Evolutionary conservation across 345 rosid species (phyloP).

Genomic region (Iberis pinnata): DNA sequence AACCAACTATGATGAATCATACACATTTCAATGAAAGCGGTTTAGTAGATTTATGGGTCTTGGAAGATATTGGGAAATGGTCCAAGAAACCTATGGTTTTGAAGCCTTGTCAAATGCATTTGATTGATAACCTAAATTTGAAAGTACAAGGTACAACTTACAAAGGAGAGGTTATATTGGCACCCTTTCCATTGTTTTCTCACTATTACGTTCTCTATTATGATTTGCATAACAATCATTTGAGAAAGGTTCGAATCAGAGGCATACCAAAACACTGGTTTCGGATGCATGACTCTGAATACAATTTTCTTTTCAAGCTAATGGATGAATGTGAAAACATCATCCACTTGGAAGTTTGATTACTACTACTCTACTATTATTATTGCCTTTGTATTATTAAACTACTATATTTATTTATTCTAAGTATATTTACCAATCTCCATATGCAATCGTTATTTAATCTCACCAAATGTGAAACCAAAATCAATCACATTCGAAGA

Average conservation of each 20-base stretch:
- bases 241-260: neutral
- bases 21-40: neutral
- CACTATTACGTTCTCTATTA: neutral
- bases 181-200: neutral
- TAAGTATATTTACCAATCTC: too few species aligned
- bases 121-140: neutral
- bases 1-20: neutral
- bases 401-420: too few species aligned
- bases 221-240: neutral
- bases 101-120: neutral
- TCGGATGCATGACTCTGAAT: neutral
- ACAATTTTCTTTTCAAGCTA: too few species aligned
- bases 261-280: neutral
- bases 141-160: neutral
- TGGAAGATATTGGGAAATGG: slow-evolving; percentile 4
- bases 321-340: too few species aligned
- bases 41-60: slow-evolving; percentile 2
- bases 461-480: too few species aligned
- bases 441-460: too few species aligned
- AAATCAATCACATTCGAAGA: too few species aligned
- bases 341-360: too few species aligned
- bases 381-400: too few species aligned
- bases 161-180: neutral
- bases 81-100: neutral
- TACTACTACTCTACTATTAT: too few species aligned